Evolutionary conservation across 495 filamentous ascomycete species (phyloP), one percentile per base, ranked within the genome.

Genomic region (Parachaetomium inaequale): DNA sequence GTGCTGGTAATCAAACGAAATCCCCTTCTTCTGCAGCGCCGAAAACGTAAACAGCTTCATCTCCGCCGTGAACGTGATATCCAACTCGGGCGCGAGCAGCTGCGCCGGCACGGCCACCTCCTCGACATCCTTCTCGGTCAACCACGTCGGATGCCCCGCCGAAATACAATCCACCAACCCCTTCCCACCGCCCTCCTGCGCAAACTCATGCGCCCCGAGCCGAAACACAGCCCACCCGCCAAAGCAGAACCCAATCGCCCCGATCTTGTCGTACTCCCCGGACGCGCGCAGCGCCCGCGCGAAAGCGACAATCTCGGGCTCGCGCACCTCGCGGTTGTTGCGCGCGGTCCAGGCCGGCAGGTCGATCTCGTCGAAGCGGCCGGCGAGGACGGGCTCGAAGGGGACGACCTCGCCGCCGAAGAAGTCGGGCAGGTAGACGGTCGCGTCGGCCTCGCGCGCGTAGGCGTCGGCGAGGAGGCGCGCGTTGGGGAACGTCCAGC

Each of bases 341-440:
- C 74, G 71, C 7, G 29, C 45, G 10, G 67, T 17, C 55, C 80
- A 82, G 7, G 36, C 68, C 7, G 49, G 25, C 0, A 83, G 14
- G 61, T 85, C 76, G 52, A 84, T 61, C 5, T 73, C 68, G 34
- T 67, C 69, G 42, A 61, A 73, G 43, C 71, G 64, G 17, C 63
- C 69, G 21, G 60, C 50, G 54, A 76, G 23, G 26, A 79, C 32
- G 32, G 70, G 54, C 17, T 69, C 72, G 5, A 46, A 50, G 45
- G 72, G 64, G 59, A 76, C 58, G 32, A 73, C 69, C 53, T 73
- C 70, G 47, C 79, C 79, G 63, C 45, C 73, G 66, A 76, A 76
- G 66, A 87, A 86, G 66, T 87, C 84, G 11, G 84, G 84, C 29
- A 86, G 57, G 64, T 83, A 86, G 31, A 87, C 82, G 23, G 72